Evolutionary conservation across 345 rosid species (phyloP).

Genomic region (Nasturtium officinale): DNA sequence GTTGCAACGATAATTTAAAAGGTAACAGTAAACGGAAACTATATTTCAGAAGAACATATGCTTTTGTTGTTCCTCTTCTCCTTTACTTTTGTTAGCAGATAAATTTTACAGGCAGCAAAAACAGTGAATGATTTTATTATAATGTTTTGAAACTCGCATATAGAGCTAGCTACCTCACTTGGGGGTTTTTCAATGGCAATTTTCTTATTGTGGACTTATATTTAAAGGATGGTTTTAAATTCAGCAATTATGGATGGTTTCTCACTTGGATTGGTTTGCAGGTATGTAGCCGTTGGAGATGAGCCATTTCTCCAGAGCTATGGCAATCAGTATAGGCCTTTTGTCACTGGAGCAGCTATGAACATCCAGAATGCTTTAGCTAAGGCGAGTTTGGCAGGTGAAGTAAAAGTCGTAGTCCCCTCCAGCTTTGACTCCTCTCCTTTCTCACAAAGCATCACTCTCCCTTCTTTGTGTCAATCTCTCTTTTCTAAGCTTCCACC

Average conservation of each 20-base stretch:
- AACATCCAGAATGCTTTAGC: constrained; percentile 75
- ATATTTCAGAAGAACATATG: not conserved
- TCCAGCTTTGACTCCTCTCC: constrained; percentile 76
- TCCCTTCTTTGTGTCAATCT: constrained; percentile 73
- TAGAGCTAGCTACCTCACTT: not conserved
- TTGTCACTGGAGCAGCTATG: constrained; percentile 75
- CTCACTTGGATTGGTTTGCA: constrained; percentile 41
- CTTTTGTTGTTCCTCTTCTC: not conserved
- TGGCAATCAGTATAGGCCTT: constrained; percentile 71
- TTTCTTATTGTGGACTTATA: not conserved
- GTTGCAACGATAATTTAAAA: not conserved
- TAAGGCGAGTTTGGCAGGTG: constrained; percentile 60
- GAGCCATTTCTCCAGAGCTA: constrained; percentile 74
- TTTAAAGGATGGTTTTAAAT: not conserved
- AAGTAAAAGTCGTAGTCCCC: constrained; percentile 86
- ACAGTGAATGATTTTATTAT: not conserved
- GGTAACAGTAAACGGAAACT: not conserved
- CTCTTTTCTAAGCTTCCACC: constrained; percentile 63
- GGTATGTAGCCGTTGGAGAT: constrained; percentile 85
- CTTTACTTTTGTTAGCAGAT: not conserved
- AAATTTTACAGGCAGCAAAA: not conserved
- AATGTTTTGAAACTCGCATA: not conserved
- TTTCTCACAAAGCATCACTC: constrained; percentile 69
- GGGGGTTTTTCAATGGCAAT: not conserved
- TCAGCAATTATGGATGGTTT: not conserved